Percentiles rank a stretch among this genome's conserved stretches.
These are phyloP conservation scores for Catharanthus roseus DNA, from an alignment of 257 asterid species.

Conservation along the genomic window DNA sequence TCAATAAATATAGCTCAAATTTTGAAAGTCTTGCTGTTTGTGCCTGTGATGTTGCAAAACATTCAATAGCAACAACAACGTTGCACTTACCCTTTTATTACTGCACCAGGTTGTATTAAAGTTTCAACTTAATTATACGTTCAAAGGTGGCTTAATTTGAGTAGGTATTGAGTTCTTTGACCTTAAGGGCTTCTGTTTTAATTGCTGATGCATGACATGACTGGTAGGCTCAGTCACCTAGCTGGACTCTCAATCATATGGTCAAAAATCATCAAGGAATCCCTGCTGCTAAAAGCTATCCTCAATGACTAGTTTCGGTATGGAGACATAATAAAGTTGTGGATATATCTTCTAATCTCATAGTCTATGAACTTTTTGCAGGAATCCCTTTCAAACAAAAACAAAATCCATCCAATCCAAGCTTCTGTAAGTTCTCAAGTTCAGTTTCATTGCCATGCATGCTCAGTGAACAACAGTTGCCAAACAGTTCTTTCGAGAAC, in stretches of 20 bases:
- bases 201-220: background rate
- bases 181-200: background rate
- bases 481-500: slow-evolving; percentile 78
- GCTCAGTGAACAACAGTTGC: slow-evolving; percentile 50
- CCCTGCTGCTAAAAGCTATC: background rate
- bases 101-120: background rate
- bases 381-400: slow-evolving; percentile 45
- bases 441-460: slow-evolving; percentile 46
- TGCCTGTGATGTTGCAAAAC: background rate
- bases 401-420: slow-evolving; percentile 25
- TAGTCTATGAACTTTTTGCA: slow-evolving; percentile 21
- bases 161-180: background rate
- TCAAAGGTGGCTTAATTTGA: background rate
- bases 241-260: background rate
- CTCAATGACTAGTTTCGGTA: background rate
- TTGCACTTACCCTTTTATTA: background rate
- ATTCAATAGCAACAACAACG: background rate
- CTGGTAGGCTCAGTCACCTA: background rate
- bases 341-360: background rate
- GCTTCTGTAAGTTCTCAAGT: slow-evolving; percentile 25
- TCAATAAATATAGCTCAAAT: background rate
- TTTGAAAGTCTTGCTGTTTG: no score
- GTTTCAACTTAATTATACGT: background rate
- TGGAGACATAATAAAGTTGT: background rate
- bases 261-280: background rate